These are phyloP conservation scores for Cryphonectria parasitica DNA, from an alignment of 2,329 filamentous ascomycete genomes.

Conservation along the genomic window DNA sequence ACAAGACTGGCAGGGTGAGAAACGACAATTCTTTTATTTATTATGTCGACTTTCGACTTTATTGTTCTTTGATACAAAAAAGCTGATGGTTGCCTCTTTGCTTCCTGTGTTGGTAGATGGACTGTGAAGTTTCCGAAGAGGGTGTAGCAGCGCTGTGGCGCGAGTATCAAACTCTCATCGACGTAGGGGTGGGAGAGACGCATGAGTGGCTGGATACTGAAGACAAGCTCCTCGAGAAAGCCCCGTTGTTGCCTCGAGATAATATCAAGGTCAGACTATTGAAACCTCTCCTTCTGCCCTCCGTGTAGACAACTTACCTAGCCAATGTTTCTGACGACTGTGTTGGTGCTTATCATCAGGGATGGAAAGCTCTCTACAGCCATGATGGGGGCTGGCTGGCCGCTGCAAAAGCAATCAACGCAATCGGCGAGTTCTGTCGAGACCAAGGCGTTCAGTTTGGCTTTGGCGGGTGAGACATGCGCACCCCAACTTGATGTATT, in stretches of 20 bases:
- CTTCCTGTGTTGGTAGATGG: conserved; percentile 30
- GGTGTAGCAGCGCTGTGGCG: conserved; percentile 40
- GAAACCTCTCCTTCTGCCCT: neutral
- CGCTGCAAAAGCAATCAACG: conserved; percentile 51
- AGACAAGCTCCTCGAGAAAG: conserved; percentile 47
- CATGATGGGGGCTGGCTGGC: conserved; percentile 51
- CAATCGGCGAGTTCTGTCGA: conserved; percentile 45
- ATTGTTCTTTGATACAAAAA: neutral
- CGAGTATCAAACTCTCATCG: conserved; percentile 43
- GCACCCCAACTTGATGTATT: neutral
- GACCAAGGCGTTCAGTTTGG: conserved; percentile 46
- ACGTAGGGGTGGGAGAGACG: conserved; percentile 43
- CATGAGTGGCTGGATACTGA: conserved; percentile 49
- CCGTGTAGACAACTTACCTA: no score
- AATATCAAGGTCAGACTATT: conserved; percentile 41
- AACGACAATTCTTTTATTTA: neutral
- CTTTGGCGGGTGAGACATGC: conserved; percentile 40
- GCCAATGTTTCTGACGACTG: neutral
- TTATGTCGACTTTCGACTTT: neutral
- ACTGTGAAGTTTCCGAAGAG: conserved; percentile 39
- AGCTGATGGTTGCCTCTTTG: neutral
- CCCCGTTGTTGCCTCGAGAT: conserved; percentile 44
- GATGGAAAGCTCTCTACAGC: conserved; percentile 51
- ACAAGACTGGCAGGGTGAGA: conserved; percentile 47
- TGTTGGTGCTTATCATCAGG: conserved; percentile 31